These are phyloP conservation scores for Lotus japonicus DNA, from an alignment of 306 rosid genomes.

Conservation along the genomic window DNA sequence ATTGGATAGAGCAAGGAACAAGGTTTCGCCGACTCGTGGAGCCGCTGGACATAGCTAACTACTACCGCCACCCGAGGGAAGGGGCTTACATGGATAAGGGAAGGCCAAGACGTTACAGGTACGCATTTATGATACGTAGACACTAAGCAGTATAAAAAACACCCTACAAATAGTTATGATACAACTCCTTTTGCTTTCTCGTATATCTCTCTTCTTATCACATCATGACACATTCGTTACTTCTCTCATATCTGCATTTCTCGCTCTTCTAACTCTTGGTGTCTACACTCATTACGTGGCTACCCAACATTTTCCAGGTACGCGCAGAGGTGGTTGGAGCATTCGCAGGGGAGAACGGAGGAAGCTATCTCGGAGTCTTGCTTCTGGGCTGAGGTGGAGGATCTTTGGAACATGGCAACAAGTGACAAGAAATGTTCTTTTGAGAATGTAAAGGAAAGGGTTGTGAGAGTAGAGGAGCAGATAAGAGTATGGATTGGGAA, in stretches of 20 bases:
- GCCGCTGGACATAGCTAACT: conserved; percentile 73
- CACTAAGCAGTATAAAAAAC: too few species aligned
- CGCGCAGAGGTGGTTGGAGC: conserved; percentile 61
- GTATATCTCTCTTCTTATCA: too few species aligned
- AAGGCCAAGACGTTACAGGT: conserved; percentile 55
- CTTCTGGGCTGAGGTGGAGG: conserved; percentile 77
- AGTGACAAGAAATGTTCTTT: not conserved
- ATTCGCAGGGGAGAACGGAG: not conserved
- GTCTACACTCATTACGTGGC: too few species aligned
- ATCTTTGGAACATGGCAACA: conserved; percentile 17
- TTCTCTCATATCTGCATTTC: too few species aligned
- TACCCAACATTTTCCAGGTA: too few species aligned
- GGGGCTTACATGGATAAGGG: conserved; percentile 40
- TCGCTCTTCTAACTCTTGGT: too few species aligned
- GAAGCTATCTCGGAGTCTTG: conserved; percentile 35
- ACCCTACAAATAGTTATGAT: too few species aligned
- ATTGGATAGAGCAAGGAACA: conserved; percentile 48
- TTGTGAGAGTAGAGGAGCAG: conserved; percentile 15
- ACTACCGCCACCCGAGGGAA: conserved; percentile 48
- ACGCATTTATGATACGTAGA: too few species aligned
- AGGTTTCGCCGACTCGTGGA: conserved; percentile 45
- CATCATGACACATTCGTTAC: too few species aligned
- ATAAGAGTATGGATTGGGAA: conserved; percentile 23
- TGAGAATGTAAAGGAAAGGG: not conserved
- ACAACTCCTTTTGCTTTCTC: too few species aligned